phyloP scores from a whole-genome alignment of 352 stramenopile species.

The Globisporangium echinulatum region DNA sequence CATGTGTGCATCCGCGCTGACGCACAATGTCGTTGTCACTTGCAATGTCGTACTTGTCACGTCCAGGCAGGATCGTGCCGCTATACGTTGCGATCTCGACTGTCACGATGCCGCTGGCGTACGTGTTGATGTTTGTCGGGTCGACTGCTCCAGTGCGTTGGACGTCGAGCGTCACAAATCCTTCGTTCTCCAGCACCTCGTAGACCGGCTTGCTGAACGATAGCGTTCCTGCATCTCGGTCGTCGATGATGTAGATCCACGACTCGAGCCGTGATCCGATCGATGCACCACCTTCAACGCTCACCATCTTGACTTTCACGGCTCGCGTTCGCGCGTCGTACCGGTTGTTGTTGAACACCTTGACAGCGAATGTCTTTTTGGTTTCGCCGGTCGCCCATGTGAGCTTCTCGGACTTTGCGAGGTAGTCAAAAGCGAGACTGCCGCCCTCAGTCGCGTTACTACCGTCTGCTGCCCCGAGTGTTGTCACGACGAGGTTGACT shows the following conservation, averaged over 20 bases:
- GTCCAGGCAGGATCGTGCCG: slow-evolving; percentile 43
- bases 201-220: slow-evolving; percentile 53
- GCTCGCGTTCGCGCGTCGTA: slow-evolving; percentile 41
- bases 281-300: slow-evolving; percentile 41
- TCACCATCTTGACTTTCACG: slow-evolving; percentile 45
- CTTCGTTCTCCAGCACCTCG: slow-evolving; percentile 49
- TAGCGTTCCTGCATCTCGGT: slow-evolving; percentile 63
- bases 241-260: slow-evolving; percentile 71
- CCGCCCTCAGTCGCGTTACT: slow-evolving; percentile 60
- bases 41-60: slow-evolving; percentile 33
- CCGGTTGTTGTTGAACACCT: slow-evolving; percentile 65
- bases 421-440: slow-evolving; percentile 63
- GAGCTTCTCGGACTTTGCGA: slow-evolving; percentile 35
- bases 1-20: slow-evolving; percentile 44
- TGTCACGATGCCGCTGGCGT: slow-evolving; percentile 42
- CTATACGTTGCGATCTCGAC: slow-evolving; percentile 56
- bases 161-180: slow-evolving; percentile 37
- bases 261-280: slow-evolving; percentile 39
- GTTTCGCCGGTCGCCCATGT: slow-evolving; percentile 49
- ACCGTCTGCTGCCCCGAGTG: slow-evolving; percentile 24
- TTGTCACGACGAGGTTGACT: slow-evolving; percentile 44
- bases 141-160: slow-evolving; percentile 41
- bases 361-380: slow-evolving; percentile 49
- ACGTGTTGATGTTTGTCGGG: slow-evolving; percentile 45
- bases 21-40: slow-evolving; percentile 57